Conservation (phyloP, 1,284 basidiomycete genomes). For the Cryptococcus sp. region DNA sequence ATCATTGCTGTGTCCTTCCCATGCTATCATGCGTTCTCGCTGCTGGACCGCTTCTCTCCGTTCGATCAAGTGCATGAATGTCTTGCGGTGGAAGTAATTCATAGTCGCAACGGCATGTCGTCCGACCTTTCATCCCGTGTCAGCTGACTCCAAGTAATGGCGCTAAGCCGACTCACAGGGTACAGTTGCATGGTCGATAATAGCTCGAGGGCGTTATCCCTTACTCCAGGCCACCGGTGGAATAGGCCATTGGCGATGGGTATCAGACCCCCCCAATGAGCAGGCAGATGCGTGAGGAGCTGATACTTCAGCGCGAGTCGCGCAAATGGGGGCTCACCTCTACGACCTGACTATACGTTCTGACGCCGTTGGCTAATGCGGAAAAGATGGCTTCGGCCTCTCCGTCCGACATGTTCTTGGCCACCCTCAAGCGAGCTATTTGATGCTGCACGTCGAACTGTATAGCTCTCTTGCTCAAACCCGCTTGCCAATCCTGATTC, state of each 20-base stretch:
- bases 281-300: constrained; percentile 76
- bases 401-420: constrained; percentile 62
- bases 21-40: constrained; percentile 4
- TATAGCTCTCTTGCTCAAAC: constrained; percentile 58
- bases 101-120: constrained; percentile 77
- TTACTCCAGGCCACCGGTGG: constrained; percentile 74
- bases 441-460: constrained; percentile 74
- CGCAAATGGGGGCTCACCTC: constrained; percentile 63
- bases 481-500: constrained; percentile 62
- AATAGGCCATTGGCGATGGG: constrained; percentile 87
- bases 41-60: constrained; percentile 11
- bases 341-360: constrained; percentile 80
- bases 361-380: constrained; percentile 67
- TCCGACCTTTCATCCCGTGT: constrained; percentile 65
- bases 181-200: constrained; percentile 75
- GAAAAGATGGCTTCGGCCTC: constrained; percentile 77
- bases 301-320: constrained; percentile 45
- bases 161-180: constrained; percentile 61
- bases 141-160: not conserved
- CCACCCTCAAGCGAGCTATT: constrained; percentile 66
- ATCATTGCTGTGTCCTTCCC: not conserved
- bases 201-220: constrained; percentile 77
- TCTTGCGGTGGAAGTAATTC: constrained; percentile 81
- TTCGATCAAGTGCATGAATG: constrained; percentile 33
- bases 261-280: constrained; percentile 78